Base-by-base conservation (phyloP, 2,329 filamentous ascomycete genomes). In the Penicillium fuscoglaucum region DNA sequence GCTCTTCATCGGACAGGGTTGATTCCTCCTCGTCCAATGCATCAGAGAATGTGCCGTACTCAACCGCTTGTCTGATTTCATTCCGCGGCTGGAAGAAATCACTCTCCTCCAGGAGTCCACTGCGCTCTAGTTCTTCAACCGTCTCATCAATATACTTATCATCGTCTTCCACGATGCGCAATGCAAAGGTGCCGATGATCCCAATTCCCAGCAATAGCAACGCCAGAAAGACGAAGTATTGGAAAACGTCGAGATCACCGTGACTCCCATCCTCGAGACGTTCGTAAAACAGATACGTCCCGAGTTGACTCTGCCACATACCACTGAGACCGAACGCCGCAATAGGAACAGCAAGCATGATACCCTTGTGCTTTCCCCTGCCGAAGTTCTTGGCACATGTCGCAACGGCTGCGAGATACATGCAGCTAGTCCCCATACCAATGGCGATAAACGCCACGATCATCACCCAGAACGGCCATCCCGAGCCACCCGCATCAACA, bases 351-450 rank as follows among this genome's bases (percentile, higher is more conserved):
- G 93, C 93, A 55, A 99, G 82, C 60, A 96, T 93, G 51, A 99
- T 79, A 0, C 95, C 95, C 68, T 93, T 89, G 70, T 96, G 88
- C 70, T 88, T 90, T 4, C 92, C 91, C 60, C 89, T 87, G 49
- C 93, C 93, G 77, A 98, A 99, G 78, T 98, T 99, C 85, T 99
- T 99, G 37, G 95, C 95, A 71, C 92, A 96, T 0, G 93, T 96
- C 7, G 93, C 93, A n/a, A 99, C 89, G 2, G 91, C 89, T 51
- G 88, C 85, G 56, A 98, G 82, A 74, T 98, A 99, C 86, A 98
- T 92, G 74, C 86, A 86, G 64, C 90, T 90, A 0, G 93, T 97
- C 6, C 87, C 93, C 61, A 88, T 83, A 1, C 95, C 95, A 58
- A 99, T 87, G 52, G 84, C 83, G 47, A 93, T 82, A 73, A 98